A percentile compares a stretch with the other conserved stretches of the same genome.
Conservation (phyloP, 2,329 filamentous ascomycete genomes). For the Boeremia exigua region DNA sequence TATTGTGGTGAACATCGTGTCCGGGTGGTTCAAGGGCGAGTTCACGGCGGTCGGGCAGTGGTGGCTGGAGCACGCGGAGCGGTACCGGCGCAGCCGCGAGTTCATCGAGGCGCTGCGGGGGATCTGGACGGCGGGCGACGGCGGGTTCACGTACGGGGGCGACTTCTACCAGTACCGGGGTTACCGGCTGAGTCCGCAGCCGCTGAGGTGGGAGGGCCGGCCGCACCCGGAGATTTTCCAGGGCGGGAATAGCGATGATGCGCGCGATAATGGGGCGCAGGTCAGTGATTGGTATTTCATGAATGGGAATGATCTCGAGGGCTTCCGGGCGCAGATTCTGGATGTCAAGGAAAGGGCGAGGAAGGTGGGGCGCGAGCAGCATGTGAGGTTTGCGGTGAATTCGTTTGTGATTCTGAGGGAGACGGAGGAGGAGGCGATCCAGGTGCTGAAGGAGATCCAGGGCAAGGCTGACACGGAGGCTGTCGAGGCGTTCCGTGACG, state of each 20-base stretch:
- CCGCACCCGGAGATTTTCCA: slow-evolving; percentile 61
- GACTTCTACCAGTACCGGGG: slow-evolving; percentile 62
- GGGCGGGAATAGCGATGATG: slow-evolving; percentile 60
- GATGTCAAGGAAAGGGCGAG: slow-evolving; percentile 57
- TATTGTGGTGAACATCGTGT: slow-evolving; percentile 60
- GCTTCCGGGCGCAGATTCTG: slow-evolving; percentile 58
- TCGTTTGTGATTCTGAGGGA: slow-evolving; percentile 59
- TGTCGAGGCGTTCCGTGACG: slow-evolving; percentile 57
- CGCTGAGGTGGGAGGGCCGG: slow-evolving; percentile 45
- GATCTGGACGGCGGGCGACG: slow-evolving; percentile 56
- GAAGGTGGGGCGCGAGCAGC: slow-evolving; percentile 52
- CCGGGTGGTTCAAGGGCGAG: slow-evolving; percentile 62
- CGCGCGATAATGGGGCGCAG: slow-evolving; percentile 56
- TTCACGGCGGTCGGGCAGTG: slow-evolving; percentile 60
- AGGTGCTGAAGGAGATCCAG: slow-evolving; percentile 59
- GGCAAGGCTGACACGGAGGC: slow-evolving; percentile 60
- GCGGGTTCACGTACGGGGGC: slow-evolving; percentile 57
- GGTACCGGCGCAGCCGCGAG: slow-evolving; percentile 57
- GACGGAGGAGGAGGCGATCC: slow-evolving; percentile 58
- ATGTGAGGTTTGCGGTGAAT: slow-evolving; percentile 59
- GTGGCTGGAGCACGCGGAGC: slow-evolving; percentile 62
- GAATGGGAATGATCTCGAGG: slow-evolving; percentile 63
- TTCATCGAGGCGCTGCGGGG: slow-evolving; percentile 60
- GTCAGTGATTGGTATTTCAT: slow-evolving; percentile 62
- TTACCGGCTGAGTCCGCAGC: slow-evolving; percentile 59